Evolutionary conservation across 805 yeast species (phyloP).

Genomic region (Zygoascus tannicola): DNA sequence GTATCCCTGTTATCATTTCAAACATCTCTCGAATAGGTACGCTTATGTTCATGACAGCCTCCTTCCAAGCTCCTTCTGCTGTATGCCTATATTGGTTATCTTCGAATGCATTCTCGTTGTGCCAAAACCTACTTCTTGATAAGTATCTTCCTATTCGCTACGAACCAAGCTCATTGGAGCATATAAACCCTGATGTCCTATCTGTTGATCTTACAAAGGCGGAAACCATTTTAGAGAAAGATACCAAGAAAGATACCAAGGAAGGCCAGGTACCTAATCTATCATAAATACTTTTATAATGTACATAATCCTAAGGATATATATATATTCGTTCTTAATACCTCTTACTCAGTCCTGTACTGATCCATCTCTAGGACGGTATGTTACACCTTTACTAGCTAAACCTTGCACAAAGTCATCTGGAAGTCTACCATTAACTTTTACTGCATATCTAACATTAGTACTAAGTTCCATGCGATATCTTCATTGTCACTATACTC

Average conservation of each 20-base stretch:
- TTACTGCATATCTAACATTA: conserved; percentile 54
- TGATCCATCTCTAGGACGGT: conserved; percentile 89
- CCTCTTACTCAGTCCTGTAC: conserved; percentile 32
- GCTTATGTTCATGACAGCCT: conserved; percentile 70
- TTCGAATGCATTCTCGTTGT: conserved; percentile 65
- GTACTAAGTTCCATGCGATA: too few species aligned
- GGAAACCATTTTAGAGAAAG: too few species aligned
- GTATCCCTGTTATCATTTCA: conserved; percentile 34
- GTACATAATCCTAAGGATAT: not conserved
- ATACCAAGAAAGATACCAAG: too few species aligned
- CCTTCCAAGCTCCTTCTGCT: conserved; percentile 81
- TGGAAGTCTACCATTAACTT: conserved; percentile 85
- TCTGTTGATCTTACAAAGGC: too few species aligned
- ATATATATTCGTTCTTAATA: not conserved
- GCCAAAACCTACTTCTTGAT: conserved; percentile 69
- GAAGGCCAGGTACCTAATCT: not conserved
- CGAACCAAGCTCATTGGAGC: not conserved
- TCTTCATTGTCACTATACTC: conserved; percentile 22
- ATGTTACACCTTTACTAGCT: conserved; percentile 64
- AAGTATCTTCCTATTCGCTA: conserved; percentile 44
- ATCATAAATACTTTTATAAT: not conserved
- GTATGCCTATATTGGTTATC: conserved; percentile 84
- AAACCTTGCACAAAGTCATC: conserved; percentile 71
- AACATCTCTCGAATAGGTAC: conserved; percentile 67
- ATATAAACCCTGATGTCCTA: not conserved